Percentiles rank a stretch among this genome's conserved stretches.
These are phyloP conservation scores for Xylariomycetidae sp. DNA, from an alignment of 2,329 filamentous ascomycete species.

Conservation along the genomic window DNA sequence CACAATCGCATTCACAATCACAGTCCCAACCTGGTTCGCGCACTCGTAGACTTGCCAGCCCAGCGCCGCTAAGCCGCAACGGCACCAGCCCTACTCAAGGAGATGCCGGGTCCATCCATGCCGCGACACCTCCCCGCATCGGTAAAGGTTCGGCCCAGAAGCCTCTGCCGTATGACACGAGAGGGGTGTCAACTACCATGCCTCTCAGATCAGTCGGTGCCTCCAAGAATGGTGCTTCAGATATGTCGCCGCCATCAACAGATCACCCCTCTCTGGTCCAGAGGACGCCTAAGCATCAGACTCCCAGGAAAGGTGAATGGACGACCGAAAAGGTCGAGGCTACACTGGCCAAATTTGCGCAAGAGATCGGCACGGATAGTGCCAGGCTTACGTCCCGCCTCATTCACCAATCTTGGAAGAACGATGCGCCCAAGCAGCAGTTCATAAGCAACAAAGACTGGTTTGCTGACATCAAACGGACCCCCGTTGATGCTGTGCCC, in stretches of 20 bases:
- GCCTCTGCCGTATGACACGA: constrained; percentile 13
- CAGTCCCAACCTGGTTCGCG: constrained; percentile 15
- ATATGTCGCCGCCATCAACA: constrained; percentile 12
- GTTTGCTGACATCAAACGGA: constrained; percentile 40
- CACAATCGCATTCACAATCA: constrained; percentile 8
- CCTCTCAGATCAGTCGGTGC: constrained; percentile 12
- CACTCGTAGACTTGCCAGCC: constrained; percentile 14
- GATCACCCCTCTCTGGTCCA: constrained; percentile 15
- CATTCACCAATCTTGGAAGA: constrained; percentile 40
- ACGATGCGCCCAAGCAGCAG: constrained; percentile 32
- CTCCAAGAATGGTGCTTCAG: constrained; percentile 10
- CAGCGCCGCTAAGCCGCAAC: constrained; percentile 12
- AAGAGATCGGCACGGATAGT: constrained; percentile 42
- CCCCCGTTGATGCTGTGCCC: constrained; percentile 22
- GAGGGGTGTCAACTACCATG: constrained; percentile 6
- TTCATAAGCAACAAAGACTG: constrained; percentile 40
- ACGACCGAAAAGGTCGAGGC: constrained; percentile 38
- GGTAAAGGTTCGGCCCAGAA: constrained; percentile 14
- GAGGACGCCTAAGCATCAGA: constrained; percentile 27
- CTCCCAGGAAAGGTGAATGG: constrained; percentile 34
- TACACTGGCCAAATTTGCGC: constrained; percentile 34
- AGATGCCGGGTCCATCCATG: constrained; percentile 10
- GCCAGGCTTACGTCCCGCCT: constrained; percentile 38
- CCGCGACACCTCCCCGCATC: constrained; percentile 15
- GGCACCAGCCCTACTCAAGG: constrained; percentile 8